Evolutionary conservation across 2,329 filamentous ascomycete genomes (phyloP).

Genomic region (Fusarium chuoi): DNA sequence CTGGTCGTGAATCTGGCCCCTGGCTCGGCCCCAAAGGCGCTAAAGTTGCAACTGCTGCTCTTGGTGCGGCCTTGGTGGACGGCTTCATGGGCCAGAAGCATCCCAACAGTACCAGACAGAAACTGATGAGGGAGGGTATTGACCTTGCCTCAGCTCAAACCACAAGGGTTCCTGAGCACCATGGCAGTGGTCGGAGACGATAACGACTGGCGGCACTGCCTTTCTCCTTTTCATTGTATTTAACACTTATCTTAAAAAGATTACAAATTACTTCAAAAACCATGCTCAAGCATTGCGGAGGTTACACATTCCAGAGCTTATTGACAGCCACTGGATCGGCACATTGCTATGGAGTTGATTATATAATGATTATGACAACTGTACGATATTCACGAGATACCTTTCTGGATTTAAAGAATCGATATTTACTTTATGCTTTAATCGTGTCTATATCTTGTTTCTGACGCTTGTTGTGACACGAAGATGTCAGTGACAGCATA

Average conservation of each 20-base stretch:
- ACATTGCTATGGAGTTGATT: not conserved
- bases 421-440: not conserved
- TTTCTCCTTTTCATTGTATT: not conserved
- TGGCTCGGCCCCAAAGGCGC: conserved; percentile 62
- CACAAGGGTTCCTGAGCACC: not conserved
- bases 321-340: not conserved
- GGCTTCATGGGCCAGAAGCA: conserved; percentile 55
- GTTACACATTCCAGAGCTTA: not conserved
- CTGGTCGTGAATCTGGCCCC: conserved; percentile 56
- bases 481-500: not conserved
- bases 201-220: not conserved
- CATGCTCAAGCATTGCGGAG: not conserved
- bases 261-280: not conserved
- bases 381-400: not conserved
- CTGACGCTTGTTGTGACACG: not conserved
- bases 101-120: conserved; percentile 40
- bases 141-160: conserved; percentile 38
- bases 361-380: not conserved
- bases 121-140: conserved; percentile 41
- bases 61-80: conserved; percentile 61
- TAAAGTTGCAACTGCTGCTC: conserved; percentile 59
- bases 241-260: not conserved
- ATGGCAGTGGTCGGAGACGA: not conserved
- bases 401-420: not conserved
- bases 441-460: not conserved